These are phyloP conservation scores for Psophocarpus tetragonolobus DNA, from an alignment of 306 rosid genomes.

Conservation along the genomic window DNA sequence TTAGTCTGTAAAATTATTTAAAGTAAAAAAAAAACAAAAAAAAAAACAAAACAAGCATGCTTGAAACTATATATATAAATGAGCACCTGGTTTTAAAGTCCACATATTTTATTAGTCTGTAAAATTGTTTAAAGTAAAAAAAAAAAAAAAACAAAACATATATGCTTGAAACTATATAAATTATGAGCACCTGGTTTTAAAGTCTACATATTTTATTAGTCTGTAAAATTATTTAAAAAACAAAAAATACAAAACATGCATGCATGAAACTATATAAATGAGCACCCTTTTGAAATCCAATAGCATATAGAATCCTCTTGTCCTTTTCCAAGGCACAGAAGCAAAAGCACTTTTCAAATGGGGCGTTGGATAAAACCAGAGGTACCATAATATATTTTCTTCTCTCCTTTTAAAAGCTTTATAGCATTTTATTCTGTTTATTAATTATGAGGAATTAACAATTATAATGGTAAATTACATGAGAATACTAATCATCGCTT, in stretches of 20 bases:
- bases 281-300: neutral
- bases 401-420: neutral
- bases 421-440: neutral
- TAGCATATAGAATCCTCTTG: neutral
- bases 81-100: neutral
- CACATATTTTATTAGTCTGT: neutral
- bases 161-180: no score
- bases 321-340: neutral
- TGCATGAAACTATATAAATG: no score
- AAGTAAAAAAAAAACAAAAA: neutral
- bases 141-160: neutral
- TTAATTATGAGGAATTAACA: neutral
- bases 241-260: no score
- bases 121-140: no score
- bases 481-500: no score
- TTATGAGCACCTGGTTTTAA: no score
- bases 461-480: no score
- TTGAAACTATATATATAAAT: no score
- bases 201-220: neutral
- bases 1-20: neutral
- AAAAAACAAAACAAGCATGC: no score
- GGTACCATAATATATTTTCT: conserved; percentile 32
- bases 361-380: conserved; percentile 75
- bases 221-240: neutral
- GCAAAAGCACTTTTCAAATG: conserved; percentile 10